phyloP scores from a whole-genome alignment of 192 early-diverging fungal genomes.

The Diversispora eburnea region DNA sequence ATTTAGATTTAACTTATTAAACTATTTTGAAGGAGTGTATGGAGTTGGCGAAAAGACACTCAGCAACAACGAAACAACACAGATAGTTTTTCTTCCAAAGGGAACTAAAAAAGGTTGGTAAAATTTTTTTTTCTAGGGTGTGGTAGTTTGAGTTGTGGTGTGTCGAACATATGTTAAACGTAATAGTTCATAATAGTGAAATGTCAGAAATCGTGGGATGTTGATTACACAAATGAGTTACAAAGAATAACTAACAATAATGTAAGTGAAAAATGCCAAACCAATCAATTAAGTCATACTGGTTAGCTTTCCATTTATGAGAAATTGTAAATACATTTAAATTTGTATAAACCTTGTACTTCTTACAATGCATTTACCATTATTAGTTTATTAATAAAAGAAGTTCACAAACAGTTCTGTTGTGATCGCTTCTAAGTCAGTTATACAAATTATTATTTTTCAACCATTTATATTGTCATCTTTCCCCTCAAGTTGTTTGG shows the following conservation, averaged over 20 bases:
- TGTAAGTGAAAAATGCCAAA: too few relatives aligned
- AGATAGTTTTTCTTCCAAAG: slow-evolving; percentile 19
- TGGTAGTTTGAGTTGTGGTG: not conserved
- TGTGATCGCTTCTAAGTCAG: not conserved
- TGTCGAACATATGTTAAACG: not conserved
- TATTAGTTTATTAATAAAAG: not conserved
- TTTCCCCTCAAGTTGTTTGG: not conserved
- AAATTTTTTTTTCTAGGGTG: slow-evolving; percentile 22
- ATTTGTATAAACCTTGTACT: not conserved
- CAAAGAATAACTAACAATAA: not conserved
- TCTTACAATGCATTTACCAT: not conserved
- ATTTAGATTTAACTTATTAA: not conserved
- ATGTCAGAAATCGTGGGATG: not conserved
- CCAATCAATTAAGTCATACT: too few relatives aligned
- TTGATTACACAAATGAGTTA: slow-evolving; percentile 16
- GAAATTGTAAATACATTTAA: too few relatives aligned
- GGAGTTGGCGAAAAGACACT: slow-evolving; percentile 29
- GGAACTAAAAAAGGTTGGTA: slow-evolving; percentile 9
- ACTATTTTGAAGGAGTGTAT: slow-evolving; percentile 21
- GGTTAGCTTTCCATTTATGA: not conserved
- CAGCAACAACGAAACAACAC: slow-evolving; percentile 18
- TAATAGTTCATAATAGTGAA: not conserved
- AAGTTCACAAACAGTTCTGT: not conserved
- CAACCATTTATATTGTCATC: not conserved
- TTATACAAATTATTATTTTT: not conserved